These are phyloP conservation scores for Kodamaea sp. DNA, from an alignment of 1,139 yeast genomes.

Conservation along the genomic window DNA sequence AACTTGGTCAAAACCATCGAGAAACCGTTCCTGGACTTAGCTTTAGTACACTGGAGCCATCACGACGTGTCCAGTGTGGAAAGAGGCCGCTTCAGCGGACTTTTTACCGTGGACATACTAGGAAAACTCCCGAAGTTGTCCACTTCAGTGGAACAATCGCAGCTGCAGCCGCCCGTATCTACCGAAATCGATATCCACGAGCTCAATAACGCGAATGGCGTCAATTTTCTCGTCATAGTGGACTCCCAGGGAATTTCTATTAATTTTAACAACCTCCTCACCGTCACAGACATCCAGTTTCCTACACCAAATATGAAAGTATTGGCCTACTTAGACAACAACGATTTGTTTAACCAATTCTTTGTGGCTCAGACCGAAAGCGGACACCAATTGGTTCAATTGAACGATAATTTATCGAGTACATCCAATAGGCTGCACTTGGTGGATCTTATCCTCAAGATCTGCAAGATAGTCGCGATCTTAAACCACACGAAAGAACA, in stretches of 20 bases:
- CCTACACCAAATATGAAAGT: slow-evolving; percentile 14
- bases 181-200: slow-evolving; percentile 12
- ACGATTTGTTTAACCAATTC: slow-evolving; percentile 31
- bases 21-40: slow-evolving; percentile 20
- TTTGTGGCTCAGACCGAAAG: slow-evolving; percentile 22
- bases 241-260: slow-evolving; percentile 26
- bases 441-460: slow-evolving; percentile 24
- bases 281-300: slow-evolving; percentile 22
- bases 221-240: slow-evolving; percentile 30
- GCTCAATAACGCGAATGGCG: slow-evolving; percentile 10
- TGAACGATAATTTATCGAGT: slow-evolving; percentile 15
- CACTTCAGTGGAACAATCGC: slow-evolving; percentile 1
- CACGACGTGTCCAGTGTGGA: slow-evolving; percentile 4
- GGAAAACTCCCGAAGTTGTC: slow-evolving; percentile 29
- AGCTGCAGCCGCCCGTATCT: slow-evolving; percentile 4
- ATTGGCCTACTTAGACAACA: slow-evolving; percentile 19
- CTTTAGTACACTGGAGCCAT: slow-evolving; percentile 27
- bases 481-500: slow-evolving; percentile 39
- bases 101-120: slow-evolving; percentile 29
- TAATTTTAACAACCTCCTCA: slow-evolving; percentile 36
- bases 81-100: slow-evolving; percentile 14
- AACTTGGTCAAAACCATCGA: slow-evolving; percentile 29
- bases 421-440: slow-evolving; percentile 15
- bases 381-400: slow-evolving; percentile 14
- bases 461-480: slow-evolving; percentile 35